A percentile compares a stretch with the other conserved stretches of the same genome.
These are phyloP conservation scores for Capsicum baccatum DNA, from an alignment of 257 asterid species.

Conservation along the genomic window DNA sequence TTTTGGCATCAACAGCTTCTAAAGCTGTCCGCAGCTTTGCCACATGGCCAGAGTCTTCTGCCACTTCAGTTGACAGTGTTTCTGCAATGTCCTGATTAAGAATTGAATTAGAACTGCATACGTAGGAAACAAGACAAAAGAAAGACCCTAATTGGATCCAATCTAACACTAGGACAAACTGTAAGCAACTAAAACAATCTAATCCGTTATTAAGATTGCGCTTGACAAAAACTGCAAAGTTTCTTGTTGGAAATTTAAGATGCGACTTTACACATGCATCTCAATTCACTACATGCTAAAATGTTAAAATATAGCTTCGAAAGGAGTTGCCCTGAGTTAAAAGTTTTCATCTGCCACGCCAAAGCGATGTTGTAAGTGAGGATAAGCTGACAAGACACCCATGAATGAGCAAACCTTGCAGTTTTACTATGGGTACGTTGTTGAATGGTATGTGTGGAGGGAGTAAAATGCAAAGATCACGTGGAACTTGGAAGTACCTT, in stretches of 20 bases:
- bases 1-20: constrained; percentile 97
- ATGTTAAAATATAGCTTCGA: constrained; percentile 2
- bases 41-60: constrained; percentile 90
- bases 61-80: constrained; percentile 94
- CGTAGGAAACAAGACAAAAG: constrained; percentile 1
- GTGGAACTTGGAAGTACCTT: constrained; percentile 55
- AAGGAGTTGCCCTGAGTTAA: background rate
- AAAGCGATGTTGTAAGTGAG: constrained; percentile 15
- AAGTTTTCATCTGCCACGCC: background rate
- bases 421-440: background rate
- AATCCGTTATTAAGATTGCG: background rate
- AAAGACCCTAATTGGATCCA: background rate
- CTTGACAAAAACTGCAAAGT: background rate
- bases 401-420: background rate
- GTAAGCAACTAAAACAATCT: background rate
- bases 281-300: background rate
- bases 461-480: constrained; percentile 22
- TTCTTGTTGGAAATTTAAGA: background rate
- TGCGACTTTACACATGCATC: background rate
- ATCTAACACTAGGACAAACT: constrained; percentile 9
- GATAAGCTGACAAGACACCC: constrained; percentile 25
- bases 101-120: constrained; percentile 18
- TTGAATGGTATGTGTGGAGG: background rate
- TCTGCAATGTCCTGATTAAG: constrained; percentile 89
- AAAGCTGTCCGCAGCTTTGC: constrained; percentile 97